Percentiles rank a stretch among this genome's conserved stretches.
Conservation (phyloP, 208 protist species). For the Trypanosoma caninum region DNA sequence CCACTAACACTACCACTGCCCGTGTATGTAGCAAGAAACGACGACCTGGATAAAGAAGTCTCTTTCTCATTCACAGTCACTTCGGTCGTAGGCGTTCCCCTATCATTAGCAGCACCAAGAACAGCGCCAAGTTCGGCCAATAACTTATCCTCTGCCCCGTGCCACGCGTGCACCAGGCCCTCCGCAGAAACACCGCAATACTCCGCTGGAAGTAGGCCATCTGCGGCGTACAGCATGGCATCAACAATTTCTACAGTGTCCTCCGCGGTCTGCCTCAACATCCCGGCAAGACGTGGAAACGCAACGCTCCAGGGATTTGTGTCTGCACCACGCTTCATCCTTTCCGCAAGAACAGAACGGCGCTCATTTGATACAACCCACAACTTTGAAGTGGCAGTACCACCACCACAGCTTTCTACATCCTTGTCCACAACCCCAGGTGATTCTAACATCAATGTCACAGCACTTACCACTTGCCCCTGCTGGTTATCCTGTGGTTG, state of each 20-base stretch:
- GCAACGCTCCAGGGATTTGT: conserved; percentile 9
- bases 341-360: conserved; percentile 36
- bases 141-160: conserved; percentile 20
- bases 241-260: conserved; percentile 16
- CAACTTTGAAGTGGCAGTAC: conserved; percentile 21
- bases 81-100: neutral
- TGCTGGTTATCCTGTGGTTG: conserved; percentile 18
- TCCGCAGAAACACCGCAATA: conserved; percentile 1
- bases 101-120: neutral
- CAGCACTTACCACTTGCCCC: conserved; percentile 14
- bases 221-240: neutral
- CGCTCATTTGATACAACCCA: conserved; percentile 36
- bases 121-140: conserved; percentile 15
- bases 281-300: conserved; percentile 18
- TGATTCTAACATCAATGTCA: conserved; percentile 10
- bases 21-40: too few relatives aligned
- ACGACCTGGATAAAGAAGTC: too few relatives aligned
- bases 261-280: conserved; percentile 18
- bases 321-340: conserved; percentile 40
- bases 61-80: neutral
- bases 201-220: neutral
- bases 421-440: neutral
- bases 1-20: too few relatives aligned
- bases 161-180: conserved; percentile 13
- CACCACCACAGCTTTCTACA: conserved; percentile 1